A percentile compares a stretch with the other conserved stretches of the same genome.
These are phyloP conservation scores for Silene latifolia DNA, from an alignment of 148 eudicot genomes.

Conservation along the genomic window DNA sequence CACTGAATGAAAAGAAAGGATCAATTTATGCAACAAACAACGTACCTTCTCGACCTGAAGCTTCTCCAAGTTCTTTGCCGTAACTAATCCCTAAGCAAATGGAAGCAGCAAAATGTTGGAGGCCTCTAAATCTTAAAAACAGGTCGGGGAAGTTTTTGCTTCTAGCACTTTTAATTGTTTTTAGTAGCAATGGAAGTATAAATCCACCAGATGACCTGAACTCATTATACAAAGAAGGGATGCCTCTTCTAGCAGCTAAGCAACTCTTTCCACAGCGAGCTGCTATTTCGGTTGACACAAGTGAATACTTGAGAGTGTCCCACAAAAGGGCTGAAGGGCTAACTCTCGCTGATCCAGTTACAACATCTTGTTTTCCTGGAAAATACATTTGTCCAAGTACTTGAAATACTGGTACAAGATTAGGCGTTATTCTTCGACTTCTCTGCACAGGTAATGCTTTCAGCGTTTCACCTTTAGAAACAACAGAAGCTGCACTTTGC, in stretches of 20 bases:
- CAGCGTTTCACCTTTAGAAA: conserved; percentile 49
- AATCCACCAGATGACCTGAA: conserved; percentile 70
- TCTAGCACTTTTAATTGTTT: conserved; percentile 47
- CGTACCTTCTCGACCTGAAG: conserved; percentile 57
- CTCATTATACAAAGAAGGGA: conserved; percentile 56
- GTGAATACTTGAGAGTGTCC: conserved; percentile 89
- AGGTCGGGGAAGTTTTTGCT: conserved; percentile 42
- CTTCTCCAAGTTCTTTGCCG: conserved; percentile 31
- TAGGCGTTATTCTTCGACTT: conserved; percentile 37
- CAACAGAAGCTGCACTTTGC: conserved; percentile 55
- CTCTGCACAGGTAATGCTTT: conserved; percentile 47
- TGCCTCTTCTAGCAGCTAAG: conserved; percentile 41
- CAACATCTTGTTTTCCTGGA: conserved; percentile 48
- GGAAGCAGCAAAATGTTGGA: conserved; percentile 69
- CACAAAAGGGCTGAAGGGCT: conserved; percentile 72
- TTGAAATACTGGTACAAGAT: conserved; percentile 56
- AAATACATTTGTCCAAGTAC: conserved; percentile 65
- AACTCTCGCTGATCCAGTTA: conserved; percentile 53
- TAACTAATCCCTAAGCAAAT: conserved; percentile 43
- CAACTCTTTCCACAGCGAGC: conserved; percentile 57
- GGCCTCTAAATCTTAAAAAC: conserved; percentile 68
- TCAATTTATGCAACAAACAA: neutral
- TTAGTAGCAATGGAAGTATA: conserved; percentile 64
- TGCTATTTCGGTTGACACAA: conserved; percentile 86
- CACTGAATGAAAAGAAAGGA: neutral